Evolutionary conservation across 331 rosid genomes (phyloP).

Genomic region (Quercus phellos): DNA sequence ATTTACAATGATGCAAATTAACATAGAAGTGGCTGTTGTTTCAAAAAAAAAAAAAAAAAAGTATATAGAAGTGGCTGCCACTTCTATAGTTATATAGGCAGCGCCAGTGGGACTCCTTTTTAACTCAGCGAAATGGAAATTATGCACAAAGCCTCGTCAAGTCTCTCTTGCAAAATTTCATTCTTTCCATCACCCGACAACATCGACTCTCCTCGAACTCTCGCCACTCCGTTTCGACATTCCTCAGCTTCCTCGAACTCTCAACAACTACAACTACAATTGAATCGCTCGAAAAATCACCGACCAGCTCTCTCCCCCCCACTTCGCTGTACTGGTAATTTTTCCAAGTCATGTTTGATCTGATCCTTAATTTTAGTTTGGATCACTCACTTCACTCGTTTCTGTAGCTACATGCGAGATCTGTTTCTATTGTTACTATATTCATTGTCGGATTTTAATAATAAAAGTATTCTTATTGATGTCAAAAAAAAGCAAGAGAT

Average conservation of each 20-base stretch:
- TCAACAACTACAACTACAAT: neutral
- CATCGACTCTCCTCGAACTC: constrained; percentile 12
- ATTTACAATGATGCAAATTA: neutral
- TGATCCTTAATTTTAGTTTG: neutral
- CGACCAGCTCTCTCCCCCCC: constrained; percentile 15
- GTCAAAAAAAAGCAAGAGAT: neutral
- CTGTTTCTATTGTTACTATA: neutral
- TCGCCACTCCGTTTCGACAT: constrained; percentile 16
- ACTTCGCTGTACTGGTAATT: constrained; percentile 43
- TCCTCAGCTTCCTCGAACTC: neutral
- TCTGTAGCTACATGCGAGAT: neutral
- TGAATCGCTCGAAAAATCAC: constrained; percentile 16
- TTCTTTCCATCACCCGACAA: constrained; percentile 21
- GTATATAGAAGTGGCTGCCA: too few relatives aligned
- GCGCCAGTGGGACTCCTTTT: too few relatives aligned
- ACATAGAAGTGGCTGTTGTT: too few relatives aligned
- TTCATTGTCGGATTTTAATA: too few relatives aligned
- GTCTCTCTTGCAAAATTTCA: constrained; percentile 19
- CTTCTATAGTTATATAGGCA: too few relatives aligned
- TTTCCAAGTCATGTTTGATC: neutral
- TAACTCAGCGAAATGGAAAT: too few relatives aligned
- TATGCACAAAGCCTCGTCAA: constrained; percentile 27
- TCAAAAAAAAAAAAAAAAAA: too few relatives aligned
- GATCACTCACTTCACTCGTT: neutral
- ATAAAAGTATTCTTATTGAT: neutral